Base-by-base conservation (phyloP, 495 filamentous ascomycete genomes). In the Aspergillus coremiiformis region DNA sequence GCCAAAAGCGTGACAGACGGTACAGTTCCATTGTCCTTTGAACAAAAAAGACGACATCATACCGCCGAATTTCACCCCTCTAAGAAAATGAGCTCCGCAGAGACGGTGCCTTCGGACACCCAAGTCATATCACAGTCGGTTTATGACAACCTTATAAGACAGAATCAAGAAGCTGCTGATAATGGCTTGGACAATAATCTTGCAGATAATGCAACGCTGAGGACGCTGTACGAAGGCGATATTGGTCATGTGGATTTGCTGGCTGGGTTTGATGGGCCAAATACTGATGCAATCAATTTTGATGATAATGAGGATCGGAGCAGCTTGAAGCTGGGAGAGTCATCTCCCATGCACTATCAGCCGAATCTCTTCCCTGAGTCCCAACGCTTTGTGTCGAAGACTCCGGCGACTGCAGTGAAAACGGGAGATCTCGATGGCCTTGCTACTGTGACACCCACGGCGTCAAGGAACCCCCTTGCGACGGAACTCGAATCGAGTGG, bases 111-210 rank as follows among this genome's bases (percentile, higher is more conserved):
- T 20, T 69, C 73, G 10, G 76, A 78, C 55, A 80, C 77, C n/a
- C 76, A 80, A 54, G 68, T 74, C 4, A 64, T 78, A 24, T 78
- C 77, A 10, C 77, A 77, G 58, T 75, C 72, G 22, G 68, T 78
- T n/a, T 77, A 70, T 49, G 75, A 77, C 47, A 68, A 68, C 30
- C 64, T 76, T 30, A 69, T 75, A 12, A 65, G 57, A 29, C 61
- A 68, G 41, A 70, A 70, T 55, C 57, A 59, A 15, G 62, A 69
- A 29, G 61, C 65, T 5, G 65, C 66, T 35, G 49, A 54, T 32
- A 46, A 63, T 15, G 62, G 44, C 20, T 51, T 30, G 33, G 60
- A 49, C 43, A 57, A 45, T 42, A 63, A 54, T 48, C 32, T 27
- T 50, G 58, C 24, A 55, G 67, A 73, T 30, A 65, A 53, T 10